Evolutionary conservation across 164 flowering plant species (phyloP).

Genomic region (Nelumbo lutea): DNA sequence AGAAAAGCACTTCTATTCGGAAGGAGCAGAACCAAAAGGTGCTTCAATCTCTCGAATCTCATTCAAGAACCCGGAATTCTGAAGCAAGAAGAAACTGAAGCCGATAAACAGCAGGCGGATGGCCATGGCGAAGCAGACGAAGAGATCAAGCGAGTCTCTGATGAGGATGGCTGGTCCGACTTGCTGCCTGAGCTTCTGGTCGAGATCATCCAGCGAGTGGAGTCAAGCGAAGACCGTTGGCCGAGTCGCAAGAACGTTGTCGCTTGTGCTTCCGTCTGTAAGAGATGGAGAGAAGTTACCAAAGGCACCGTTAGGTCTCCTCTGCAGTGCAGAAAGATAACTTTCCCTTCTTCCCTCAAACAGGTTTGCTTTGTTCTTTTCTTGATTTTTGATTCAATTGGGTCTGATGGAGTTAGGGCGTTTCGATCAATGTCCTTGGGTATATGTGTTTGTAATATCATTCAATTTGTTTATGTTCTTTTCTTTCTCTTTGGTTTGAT

Average conservation of each 20-base stretch:
- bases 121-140: background rate
- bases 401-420: background rate
- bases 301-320: constrained; percentile 36
- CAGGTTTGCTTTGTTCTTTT: constrained; percentile 35
- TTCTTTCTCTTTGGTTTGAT: background rate
- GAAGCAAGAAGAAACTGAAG: background rate
- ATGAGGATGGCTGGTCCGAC: background rate
- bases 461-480: too few relatives aligned
- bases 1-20: background rate
- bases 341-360: constrained; percentile 60
- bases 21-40: background rate
- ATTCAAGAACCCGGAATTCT: background rate
- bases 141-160: background rate
- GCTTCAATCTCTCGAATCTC: background rate
- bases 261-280: constrained; percentile 26
- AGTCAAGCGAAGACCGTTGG: background rate
- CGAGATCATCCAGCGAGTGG: background rate
- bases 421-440: background rate
- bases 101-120: background rate
- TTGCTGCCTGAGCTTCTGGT: background rate
- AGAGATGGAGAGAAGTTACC: constrained; percentile 66
- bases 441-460: background rate
- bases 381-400: background rate
- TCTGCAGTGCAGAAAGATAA: constrained; percentile 15
- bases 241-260: background rate